Percentiles rank a stretch among this genome's conserved stretches.
Evolutionary conservation across 2,329 filamentous ascomycete genomes (phyloP).

Genomic region (Neofusicoccum umdonicola): DNA sequence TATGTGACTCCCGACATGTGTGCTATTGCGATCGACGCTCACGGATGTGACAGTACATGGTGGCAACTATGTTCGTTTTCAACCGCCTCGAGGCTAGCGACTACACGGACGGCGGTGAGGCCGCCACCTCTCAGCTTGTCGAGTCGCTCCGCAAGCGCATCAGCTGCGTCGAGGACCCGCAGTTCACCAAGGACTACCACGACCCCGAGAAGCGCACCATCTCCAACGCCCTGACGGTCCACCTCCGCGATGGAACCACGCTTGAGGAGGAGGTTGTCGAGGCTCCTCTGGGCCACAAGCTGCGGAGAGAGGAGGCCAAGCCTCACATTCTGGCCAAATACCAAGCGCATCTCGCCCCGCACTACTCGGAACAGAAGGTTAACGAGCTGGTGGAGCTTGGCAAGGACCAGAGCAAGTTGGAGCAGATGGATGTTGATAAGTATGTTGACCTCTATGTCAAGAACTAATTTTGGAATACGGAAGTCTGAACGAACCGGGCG

Average conservation of each 20-base stretch:
- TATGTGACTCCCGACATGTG: constrained; percentile 27
- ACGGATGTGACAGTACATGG: constrained; percentile 70
- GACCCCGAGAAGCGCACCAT: constrained; percentile 91
- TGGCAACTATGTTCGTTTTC: constrained; percentile 90
- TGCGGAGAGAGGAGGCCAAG: constrained; percentile 93
- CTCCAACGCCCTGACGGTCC: constrained; percentile 93
- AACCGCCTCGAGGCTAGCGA: constrained; percentile 90
- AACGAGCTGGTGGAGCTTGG: constrained; percentile 80
- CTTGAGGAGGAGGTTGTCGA: constrained; percentile 89
- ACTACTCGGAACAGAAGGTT: constrained; percentile 74
- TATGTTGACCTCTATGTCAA: constrained; percentile 85
- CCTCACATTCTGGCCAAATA: constrained; percentile 95
- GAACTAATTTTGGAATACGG: constrained; percentile 30
- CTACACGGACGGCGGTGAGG: constrained; percentile 90
- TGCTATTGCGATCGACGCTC: constrained; percentile 23
- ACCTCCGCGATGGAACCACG: constrained; percentile 88
- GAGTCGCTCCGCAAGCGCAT: constrained; percentile 92
- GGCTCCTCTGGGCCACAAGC: constrained; percentile 88
- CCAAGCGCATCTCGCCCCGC: constrained; percentile 83
- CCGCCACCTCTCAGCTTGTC: constrained; percentile 82
- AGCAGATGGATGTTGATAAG: constrained; percentile 81
- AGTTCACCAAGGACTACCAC: constrained; percentile 95
- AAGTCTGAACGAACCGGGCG: neutral
- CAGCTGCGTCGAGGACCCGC: constrained; percentile 90
- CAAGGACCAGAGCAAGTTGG: constrained; percentile 70